These are phyloP conservation scores for Aspergillus coremiiformis DNA, from an alignment of 495 filamentous ascomycete genomes.

Conservation along the genomic window DNA sequence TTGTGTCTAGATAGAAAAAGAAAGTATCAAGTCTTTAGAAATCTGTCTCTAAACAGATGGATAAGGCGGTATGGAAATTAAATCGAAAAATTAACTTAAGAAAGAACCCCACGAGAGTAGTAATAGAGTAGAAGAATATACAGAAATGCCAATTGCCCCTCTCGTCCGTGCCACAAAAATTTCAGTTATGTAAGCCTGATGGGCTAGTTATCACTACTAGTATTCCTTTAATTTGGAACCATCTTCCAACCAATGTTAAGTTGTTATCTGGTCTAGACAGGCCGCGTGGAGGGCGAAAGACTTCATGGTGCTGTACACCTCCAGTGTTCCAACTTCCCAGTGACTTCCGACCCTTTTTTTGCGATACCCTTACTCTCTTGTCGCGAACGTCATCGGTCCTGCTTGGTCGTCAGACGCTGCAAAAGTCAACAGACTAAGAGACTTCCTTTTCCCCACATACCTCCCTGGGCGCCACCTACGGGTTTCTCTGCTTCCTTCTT, in stretches of 20 bases:
- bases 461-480: conserved; percentile 18
- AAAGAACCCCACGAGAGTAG: neutral
- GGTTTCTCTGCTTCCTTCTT: conserved; percentile 16
- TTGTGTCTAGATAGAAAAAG: too few relatives aligned
- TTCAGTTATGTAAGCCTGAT: conserved; percentile 14
- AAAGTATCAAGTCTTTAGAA: too few relatives aligned
- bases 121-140: neutral
- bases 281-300: conserved; percentile 11
- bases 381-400: conserved; percentile 36
- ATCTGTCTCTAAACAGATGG: too few relatives aligned
- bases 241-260: conserved; percentile 23
- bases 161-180: neutral
- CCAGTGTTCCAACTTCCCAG: conserved; percentile 8
- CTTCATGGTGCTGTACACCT: conserved; percentile 1
- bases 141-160: neutral
- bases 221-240: conserved; percentile 14
- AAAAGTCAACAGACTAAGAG: conserved; percentile 12
- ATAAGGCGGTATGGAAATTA: neutral
- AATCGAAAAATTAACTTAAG: neutral
- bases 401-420: conserved; percentile 27
- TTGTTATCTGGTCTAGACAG: conserved; percentile 18
- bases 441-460: conserved; percentile 31
- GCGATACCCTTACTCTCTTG: conserved; percentile 13
- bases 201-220: too few relatives aligned
- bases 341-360: conserved; percentile 11